Evolutionary conservation across 192 early-diverging fungal genomes (phyloP).

Genomic region (Polychytrium aggregatum): DNA sequence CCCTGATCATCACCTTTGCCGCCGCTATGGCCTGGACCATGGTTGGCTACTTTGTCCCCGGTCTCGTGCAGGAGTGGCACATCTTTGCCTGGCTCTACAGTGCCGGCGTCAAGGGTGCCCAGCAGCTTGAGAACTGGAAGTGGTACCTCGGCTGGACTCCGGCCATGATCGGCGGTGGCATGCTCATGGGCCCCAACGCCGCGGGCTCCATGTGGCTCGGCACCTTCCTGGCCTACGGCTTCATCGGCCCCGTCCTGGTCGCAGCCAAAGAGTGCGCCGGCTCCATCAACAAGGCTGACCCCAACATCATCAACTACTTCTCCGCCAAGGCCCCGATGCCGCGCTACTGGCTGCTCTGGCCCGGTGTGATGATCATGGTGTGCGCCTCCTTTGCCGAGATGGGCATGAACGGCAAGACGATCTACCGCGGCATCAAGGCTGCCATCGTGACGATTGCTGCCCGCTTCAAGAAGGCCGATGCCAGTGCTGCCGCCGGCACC

Average conservation of each 20-base stretch:
- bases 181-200: conserved; percentile 44
- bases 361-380: conserved; percentile 57
- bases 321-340: conserved; percentile 22
- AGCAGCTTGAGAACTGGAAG: too few species aligned
- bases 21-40: background rate
- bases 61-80: background rate
- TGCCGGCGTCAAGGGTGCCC: background rate
- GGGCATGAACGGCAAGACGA: conserved; percentile 24
- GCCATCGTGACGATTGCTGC: conserved; percentile 7
- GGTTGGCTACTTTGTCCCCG: background rate
- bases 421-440: conserved; percentile 31
- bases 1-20: conserved; percentile 1
- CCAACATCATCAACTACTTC: background rate
- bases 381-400: conserved; percentile 52
- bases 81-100: background rate
- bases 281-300: conserved; percentile 14
- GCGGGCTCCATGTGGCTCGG: conserved; percentile 44
- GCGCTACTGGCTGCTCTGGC: conserved; percentile 60
- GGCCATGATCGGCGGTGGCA: conserved; percentile 51
- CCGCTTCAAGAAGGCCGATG: conserved; percentile 1
- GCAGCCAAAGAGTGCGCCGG: conserved; percentile 23
- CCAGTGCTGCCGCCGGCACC: conserved; percentile 7
- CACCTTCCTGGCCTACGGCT: conserved; percentile 39
- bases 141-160: conserved; percentile 40
- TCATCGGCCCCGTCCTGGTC: conserved; percentile 48